Evolutionary conservation across 306 rosid genomes (phyloP), one percentile per base, ranked within the genome.

Genomic region (Cucumis hystrix): DNA sequence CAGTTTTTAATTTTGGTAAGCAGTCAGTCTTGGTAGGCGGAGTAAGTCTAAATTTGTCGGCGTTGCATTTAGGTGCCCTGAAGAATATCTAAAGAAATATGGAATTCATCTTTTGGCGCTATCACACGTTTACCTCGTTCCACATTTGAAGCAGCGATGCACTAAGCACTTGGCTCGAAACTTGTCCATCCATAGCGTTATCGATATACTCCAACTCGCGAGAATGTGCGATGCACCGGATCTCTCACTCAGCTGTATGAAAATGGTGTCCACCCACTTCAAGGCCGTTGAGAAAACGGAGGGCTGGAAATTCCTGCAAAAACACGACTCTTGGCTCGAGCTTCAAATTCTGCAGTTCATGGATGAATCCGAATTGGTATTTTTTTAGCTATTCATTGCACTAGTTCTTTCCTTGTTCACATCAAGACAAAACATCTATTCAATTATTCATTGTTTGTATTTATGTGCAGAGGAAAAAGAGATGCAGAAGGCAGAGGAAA

Each of bases 181-280:
- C 51, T 79, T 95, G 79, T 83, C 89, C 17, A 58, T 72, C 8
- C 93, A 91, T 15, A 87, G 88, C 83, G 97, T 92, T 43, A 91
- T 95, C 77, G 99, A 95, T 45, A 75, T 95, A 55, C 90, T 95
- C 12, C 97, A 95, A 77, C 88, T 95, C 21, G 97, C 97, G 0
- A 84, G 87, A 60, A 86, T 95, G 85, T 95, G 97, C 86, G 97
- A 95, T 28, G 96, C 99, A 17, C 96, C 97, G 17, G 93, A 95
- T 89, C 99, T 95, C 33, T 79, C 80, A 74, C 86, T 95, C 85
- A 92, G 88, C 74, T 89, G 97, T 82, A 83, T 91, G 96, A 92
- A 87, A 60, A 75, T 91, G 74, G 89, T 91, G 51, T 76, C 87
- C 12, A 68, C 62, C 10, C 77, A 92, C 70, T 92, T 88, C 90